Percentiles rank a stretch among this genome's conserved stretches.
phyloP scores from a whole-genome alignment of 306 rosid species.

The Trichosanthes cucumerina region DNA sequence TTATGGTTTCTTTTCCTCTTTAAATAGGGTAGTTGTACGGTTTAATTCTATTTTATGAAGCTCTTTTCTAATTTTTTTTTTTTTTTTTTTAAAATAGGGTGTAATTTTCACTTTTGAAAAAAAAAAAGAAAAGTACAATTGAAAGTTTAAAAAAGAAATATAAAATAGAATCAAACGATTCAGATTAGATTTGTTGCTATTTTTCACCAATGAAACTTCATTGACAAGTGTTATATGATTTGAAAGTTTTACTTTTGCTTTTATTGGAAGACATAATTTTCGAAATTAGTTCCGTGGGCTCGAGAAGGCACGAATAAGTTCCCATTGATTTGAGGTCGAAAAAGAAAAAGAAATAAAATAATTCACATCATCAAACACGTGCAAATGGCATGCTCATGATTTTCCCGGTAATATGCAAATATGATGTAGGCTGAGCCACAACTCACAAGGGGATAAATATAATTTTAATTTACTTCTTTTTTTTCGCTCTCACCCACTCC shows the following conservation, averaged over 20 bases:
- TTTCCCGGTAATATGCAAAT: conserved; percentile 8
- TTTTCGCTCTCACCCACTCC: background rate
- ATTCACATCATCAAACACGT: conserved; percentile 37
- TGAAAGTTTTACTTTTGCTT: background rate
- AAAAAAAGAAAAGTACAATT: no score
- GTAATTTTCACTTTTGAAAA: no score
- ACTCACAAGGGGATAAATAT: background rate
- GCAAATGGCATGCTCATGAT: conserved; percentile 23
- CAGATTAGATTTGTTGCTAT: background rate
- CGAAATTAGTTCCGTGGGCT: conserved; percentile 7
- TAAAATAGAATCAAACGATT: background rate
- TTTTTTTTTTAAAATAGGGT: no score
- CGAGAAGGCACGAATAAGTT: conserved; percentile 21
- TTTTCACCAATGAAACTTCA: background rate
- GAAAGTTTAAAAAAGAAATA: background rate
- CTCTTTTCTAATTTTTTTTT: no score
- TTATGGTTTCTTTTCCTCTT: no score
- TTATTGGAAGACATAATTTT: background rate
- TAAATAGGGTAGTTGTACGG: no score
- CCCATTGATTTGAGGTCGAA: background rate
- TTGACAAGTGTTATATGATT: background rate
- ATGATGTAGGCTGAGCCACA: conserved; percentile 8
- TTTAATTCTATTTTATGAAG: no score
- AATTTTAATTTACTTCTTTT: background rate
- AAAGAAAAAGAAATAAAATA: background rate